Evolutionary conservation across 108 stramenopile species (phyloP), one percentile per base, ranked within the genome.

Genomic region (Skeletonema potamos): DNA sequence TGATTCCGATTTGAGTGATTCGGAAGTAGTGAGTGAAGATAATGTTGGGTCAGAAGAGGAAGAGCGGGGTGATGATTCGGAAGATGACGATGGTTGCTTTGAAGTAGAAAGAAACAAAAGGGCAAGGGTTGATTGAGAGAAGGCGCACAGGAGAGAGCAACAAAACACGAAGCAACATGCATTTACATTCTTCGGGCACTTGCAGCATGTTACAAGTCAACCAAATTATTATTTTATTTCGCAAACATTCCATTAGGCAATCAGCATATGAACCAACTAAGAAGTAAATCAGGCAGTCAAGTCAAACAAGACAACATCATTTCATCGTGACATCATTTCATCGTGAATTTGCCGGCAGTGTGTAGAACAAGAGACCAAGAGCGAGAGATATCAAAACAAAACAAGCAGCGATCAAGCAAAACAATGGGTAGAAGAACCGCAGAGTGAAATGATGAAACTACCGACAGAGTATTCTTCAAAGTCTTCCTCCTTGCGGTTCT

Each of bases 11-110:
- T 54, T 57, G n/a, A 27, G 56, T 29, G 27, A 27, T 4, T 26
- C 26, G 27, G 65, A 66, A 15, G 20, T 27, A 13, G 8, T n/a
- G 57, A n/a, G n/a, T 4, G 39, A 32, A 48, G 57, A 59, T 58
- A 56, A 66, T n/a, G 66, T 58, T 15, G 58, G 27, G 57, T 57
- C 26, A 29, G 57, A 5, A 5, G 57, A 27, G 15, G 58, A 27
- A 8, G 66, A 66, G n/a, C 6, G 46, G 13, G 54, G 28, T 5
- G 57, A 59, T 27, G 66, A 58, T 56, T 18, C 55, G 20, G 64
- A 56, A 4, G 55, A 65, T 22, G 64, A 65, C 22, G 64, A 65
- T 15, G 13, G 39, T 41, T n/a, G 39, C n/a, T 41, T 41, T 41
- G 39, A 41, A n/a, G 39, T 41, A 41, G 39, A 41, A 41, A 41